Evolutionary conservation across 2,329 filamentous ascomycete species (phyloP), one percentile per base, ranked within the genome.

Genomic region (Colletotrichum truncatum): DNA sequence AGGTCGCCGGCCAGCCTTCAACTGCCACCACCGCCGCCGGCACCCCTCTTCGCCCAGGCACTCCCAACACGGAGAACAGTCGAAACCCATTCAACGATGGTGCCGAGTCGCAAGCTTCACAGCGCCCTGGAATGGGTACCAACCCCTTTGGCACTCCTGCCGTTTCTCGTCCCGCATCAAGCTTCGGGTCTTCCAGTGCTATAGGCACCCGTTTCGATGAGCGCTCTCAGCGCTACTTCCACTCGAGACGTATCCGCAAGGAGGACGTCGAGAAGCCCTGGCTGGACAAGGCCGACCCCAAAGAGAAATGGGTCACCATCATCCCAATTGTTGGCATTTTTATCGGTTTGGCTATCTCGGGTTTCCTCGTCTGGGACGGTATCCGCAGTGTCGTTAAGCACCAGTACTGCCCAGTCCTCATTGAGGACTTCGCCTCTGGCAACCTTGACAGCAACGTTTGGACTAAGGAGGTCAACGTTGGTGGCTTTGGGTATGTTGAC

Each of bases 241-340:
- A 90, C 76, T 94, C 91, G 16, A 84, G 91, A 64, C 82, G 91
- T 66, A 86, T 95, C 32, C 86, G 84, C 74, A 93, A 93, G 75
- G 91, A 87, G 41, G 87, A 92, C 51, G 77, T 93, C 3, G 90
- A 93, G 74, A 91, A 92, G 79, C 91, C 93, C 11, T 96, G 93
- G 93, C 78, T 91, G 38, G 78, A 86, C n/a, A 90, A 89, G 74
- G 88, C 83, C 62, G 90, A 94, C 69, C 89, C 91, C 11, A 91
- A 89, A 75, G 91, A 95, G 83, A 96, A 93, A 81, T 96, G 93
- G 93, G 89, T 93, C 8, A 94, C 90, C 3, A 93, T 95, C 68
- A 85, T 97, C 62, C 93, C 93, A 3, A 74, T 94, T 41, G 75
- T 93, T 23, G 93, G 92, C 48, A 87, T 96, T 52, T 49, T 89